Evolutionary conservation across 192 early-diverging fungal species (phyloP).

Genomic region (Dispira parvispora): DNA sequence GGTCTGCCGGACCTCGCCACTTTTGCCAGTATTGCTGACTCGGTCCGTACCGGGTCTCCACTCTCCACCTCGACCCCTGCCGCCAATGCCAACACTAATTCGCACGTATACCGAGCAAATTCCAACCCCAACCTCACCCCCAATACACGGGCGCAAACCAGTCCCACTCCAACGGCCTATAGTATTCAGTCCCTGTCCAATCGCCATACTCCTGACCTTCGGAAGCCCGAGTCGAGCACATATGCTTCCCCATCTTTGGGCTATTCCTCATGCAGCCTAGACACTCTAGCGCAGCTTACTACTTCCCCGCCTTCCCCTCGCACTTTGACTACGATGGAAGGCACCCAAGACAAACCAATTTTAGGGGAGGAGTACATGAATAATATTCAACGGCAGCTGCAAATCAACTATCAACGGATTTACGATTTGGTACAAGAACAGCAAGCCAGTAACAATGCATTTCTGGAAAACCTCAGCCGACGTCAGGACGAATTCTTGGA

Average conservation of each 20-base stretch:
- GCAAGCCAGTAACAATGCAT: constrained; percentile 2
- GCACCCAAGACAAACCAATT: neutral
- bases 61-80: neutral
- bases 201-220: neutral
- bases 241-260: neutral
- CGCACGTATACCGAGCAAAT: neutral
- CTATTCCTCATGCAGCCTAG: neutral
- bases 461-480: neutral
- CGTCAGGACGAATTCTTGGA: neutral
- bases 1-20: constrained; percentile 5
- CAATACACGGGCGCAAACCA: neutral
- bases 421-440: constrained; percentile 7
- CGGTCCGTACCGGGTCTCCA: neutral
- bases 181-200: neutral
- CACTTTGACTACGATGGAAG: neutral
- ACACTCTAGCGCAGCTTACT: constrained; percentile 3
- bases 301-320: constrained; percentile 9
- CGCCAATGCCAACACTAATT: neutral
- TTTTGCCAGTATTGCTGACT: neutral
- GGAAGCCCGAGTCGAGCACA: neutral
- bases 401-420: neutral
- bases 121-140: neutral
- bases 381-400: neutral
- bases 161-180: neutral
- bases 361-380: neutral